Percentiles rank a stretch among this genome's conserved stretches.
Conservation (phyloP, 2,329 filamentous ascomycete species). For the Cordyceps sp. region DNA sequence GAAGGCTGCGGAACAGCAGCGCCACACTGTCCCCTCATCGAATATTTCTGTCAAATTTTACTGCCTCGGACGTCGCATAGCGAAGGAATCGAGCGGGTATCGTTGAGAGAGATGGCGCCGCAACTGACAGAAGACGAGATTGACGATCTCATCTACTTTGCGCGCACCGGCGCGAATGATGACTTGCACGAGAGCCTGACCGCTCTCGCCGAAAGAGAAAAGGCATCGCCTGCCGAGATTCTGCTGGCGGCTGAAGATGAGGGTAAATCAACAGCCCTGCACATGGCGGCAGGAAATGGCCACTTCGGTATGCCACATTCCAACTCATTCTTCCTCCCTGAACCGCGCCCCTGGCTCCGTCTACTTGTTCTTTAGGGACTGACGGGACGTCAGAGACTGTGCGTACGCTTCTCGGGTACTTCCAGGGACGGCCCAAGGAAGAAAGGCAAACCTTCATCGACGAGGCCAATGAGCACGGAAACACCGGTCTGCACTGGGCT, state of each 20-base stretch:
- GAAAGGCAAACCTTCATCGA: slow-evolving; percentile 42
- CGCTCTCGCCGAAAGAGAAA: slow-evolving; percentile 44
- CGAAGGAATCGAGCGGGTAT: not conserved
- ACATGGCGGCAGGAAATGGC: slow-evolving; percentile 89
- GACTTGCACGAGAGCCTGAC: slow-evolving; percentile 47
- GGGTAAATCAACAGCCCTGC: slow-evolving; percentile 64
- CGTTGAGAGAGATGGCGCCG: slow-evolving; percentile 23
- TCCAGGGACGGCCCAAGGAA: slow-evolving; percentile 20
- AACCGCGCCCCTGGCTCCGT: too few relatives aligned
- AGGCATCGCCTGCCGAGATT: slow-evolving; percentile 42
- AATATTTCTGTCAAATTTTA: not conserved
- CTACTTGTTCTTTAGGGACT: not conserved
- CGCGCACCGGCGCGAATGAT: slow-evolving; percentile 58
- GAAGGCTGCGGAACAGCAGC: too few relatives aligned
- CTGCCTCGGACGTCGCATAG: not conserved
- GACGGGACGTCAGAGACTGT: slow-evolving; percentile 24
- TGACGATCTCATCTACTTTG: slow-evolving; percentile 81
- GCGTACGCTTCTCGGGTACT: slow-evolving; percentile 23
- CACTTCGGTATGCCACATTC: slow-evolving; percentile 45
- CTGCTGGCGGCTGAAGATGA: slow-evolving; percentile 55
- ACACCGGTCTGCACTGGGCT: slow-evolving; percentile 89
- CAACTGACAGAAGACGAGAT: slow-evolving; percentile 61
- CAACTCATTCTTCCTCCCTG: too few relatives aligned
- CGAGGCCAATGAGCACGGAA: slow-evolving; percentile 62
- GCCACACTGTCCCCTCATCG: too few relatives aligned